These are phyloP conservation scores for Verticillium dahliae DNA, from an alignment of 2,329 filamentous ascomycete genomes.

Conservation along the genomic window DNA sequence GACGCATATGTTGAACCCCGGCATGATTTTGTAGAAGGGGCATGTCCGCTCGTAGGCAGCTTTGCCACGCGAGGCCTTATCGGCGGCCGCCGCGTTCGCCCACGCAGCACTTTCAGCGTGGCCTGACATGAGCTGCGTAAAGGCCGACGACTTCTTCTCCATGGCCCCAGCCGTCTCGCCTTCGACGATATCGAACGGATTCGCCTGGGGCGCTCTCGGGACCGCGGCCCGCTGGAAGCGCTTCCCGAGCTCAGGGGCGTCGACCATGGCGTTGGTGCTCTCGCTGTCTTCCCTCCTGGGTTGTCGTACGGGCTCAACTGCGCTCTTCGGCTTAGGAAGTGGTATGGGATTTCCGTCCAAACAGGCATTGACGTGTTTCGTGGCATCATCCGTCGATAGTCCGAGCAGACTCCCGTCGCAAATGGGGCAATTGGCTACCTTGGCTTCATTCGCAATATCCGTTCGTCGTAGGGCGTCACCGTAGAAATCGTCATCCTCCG, in stretches of 20 bases:
- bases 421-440: constrained; percentile 61
- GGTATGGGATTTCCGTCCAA: constrained; percentile 73
- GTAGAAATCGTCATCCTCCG: constrained; percentile 40
- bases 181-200: constrained; percentile 59
- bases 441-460: constrained; percentile 19
- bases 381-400: constrained; percentile 59
- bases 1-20: constrained; percentile 85
- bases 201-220: constrained; percentile 72
- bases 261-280: constrained; percentile 17
- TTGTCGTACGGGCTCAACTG: constrained; percentile 4
- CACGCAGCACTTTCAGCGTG: constrained; percentile 89
- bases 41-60: constrained; percentile 85
- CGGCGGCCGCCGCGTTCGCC: constrained; percentile 76
- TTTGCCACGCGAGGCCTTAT: constrained; percentile 72
- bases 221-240: constrained; percentile 62
- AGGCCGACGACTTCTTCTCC: constrained; percentile 59
- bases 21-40: constrained; percentile 98
- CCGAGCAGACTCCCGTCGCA: constrained; percentile 61
- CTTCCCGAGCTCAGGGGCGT: constrained; percentile 38
- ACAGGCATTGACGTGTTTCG: constrained; percentile 86
- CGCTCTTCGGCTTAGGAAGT: constrained; percentile 28
- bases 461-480: constrained; percentile 22
- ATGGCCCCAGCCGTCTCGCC: constrained; percentile 13
- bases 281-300: constrained; percentile 8
- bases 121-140: constrained; percentile 86